Base-by-base conservation (phyloP, 2,329 filamentous ascomycete species). In the Blastomyces emzantsi region DNA sequence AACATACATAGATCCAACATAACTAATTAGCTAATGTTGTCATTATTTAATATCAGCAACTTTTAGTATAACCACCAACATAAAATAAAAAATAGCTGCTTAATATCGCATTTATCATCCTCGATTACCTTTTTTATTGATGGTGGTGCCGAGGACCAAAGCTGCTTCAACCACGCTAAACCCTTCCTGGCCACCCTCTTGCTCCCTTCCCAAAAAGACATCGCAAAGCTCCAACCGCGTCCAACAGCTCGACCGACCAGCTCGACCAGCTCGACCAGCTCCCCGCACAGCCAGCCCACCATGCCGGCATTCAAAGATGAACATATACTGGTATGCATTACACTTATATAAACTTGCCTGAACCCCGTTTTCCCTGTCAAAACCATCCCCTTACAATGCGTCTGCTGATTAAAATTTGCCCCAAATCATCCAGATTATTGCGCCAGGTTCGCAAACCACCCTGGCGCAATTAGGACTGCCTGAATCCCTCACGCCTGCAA, bases 401-500 rank as follows among this genome's bases (percentile, higher is more conserved):
- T 17, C 39, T 13, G 39, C 56, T 59, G 22, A 59, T 45, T 19
- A 47, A 52, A 52, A 43, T 3, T 54, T n/a, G 30, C 22, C 49
- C 19, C 28, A 19, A 52, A 25, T 9, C 17, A n/a, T 52, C 13
- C 36, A 81, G 79, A 75, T 81, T 68, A 81, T 83, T 73, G 79
- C 79, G 70, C 82, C 82, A 61, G 92, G 92, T 73, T 96, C 92
- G 75, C 87, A 89, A 77, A 93, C 88, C 68, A 96, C 92, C 64
- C 86, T 96, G 79, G 92, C 92, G 69, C 92, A 96, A 82, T 84
- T 96, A 51, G 92, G 92, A 61, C 88, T 94, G 70, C 87, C 87
- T 70, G 92, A 97, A 80, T 87, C 85, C n/a, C 88, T 97, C 75
- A 96, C 92, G 45, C 92, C 92, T 54, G 91, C 94, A n/a, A 84